These are phyloP conservation scores for Marasmius oreades DNA, from an alignment of 1,284 basidiomycete species.

Conservation along the genomic window DNA sequence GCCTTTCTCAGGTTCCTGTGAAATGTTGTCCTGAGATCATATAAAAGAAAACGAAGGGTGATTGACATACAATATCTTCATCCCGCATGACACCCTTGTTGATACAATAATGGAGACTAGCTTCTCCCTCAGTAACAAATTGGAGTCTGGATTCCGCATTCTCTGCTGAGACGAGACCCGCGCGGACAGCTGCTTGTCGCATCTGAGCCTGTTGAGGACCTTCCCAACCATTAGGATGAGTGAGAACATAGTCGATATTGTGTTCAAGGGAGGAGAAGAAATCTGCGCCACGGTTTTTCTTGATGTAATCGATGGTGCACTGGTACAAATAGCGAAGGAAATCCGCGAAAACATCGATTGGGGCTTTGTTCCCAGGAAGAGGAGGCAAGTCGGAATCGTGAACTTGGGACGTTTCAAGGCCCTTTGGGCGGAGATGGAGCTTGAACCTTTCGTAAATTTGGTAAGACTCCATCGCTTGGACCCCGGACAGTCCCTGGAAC, in stretches of 20 bases:
- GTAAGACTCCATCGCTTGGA: not conserved
- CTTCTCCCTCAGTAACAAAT: slow-evolving; percentile 50
- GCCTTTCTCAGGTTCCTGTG: slow-evolving; percentile 30
- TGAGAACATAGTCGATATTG: slow-evolving; percentile 21
- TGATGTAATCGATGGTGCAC: slow-evolving; percentile 35
- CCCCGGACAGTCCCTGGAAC: too few species aligned
- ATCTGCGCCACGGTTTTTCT: slow-evolving; percentile 10
- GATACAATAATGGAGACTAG: slow-evolving; percentile 45
- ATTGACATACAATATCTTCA: slow-evolving; percentile 31
- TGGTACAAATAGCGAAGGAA: slow-evolving; percentile 34
- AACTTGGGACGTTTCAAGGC: not conserved
- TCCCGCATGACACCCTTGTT: slow-evolving; percentile 34
- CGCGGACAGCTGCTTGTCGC: slow-evolving; percentile 23
- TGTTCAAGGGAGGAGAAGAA: slow-evolving; percentile 13
- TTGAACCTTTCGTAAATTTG: slow-evolving; percentile 6
- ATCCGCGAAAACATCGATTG: slow-evolving; percentile 7
- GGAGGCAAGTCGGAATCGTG: not conserved
- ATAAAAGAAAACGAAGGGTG: not conserved
- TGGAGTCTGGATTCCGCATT: slow-evolving; percentile 31
- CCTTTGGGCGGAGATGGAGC: slow-evolving; percentile 3
- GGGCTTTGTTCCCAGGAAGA: slow-evolving; percentile 5
- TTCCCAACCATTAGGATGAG: slow-evolving; percentile 29
- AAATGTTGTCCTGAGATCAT: not conserved
- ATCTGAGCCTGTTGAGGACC: slow-evolving; percentile 25
- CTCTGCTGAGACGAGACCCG: slow-evolving; percentile 18